These are phyloP conservation scores for Xylaria sp. DNA, from an alignment of 2,329 filamentous ascomycete genomes.

Conservation along the genomic window DNA sequence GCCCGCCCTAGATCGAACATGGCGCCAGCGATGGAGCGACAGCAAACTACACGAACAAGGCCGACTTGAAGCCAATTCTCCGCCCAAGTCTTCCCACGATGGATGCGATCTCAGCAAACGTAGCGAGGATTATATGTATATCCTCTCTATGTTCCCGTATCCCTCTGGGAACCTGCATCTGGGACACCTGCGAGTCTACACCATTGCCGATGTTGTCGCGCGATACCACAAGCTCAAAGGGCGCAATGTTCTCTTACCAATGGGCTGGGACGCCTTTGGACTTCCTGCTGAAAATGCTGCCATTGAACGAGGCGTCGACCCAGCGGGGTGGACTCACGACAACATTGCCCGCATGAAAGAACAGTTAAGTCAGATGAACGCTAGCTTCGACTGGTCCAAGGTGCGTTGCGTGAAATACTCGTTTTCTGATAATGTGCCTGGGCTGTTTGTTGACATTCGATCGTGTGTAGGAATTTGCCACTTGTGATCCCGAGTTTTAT, in stretches of 20 bases:
- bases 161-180: slow-evolving; percentile 82
- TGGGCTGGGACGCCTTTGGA: slow-evolving; percentile 93
- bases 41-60: slow-evolving; percentile 3
- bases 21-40: slow-evolving; percentile 43
- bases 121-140: slow-evolving; percentile 50
- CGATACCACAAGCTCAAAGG: slow-evolving; percentile 72
- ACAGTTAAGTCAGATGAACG: slow-evolving; percentile 74
- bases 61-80: not conserved
- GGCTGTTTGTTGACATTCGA: slow-evolving; percentile 7
- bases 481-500: slow-evolving; percentile 80
- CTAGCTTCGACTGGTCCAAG: slow-evolving; percentile 74
- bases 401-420: slow-evolving; percentile 45
- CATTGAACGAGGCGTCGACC: slow-evolving; percentile 73
- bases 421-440: slow-evolving; percentile 4
- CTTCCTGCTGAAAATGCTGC: slow-evolving; percentile 88
- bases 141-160: slow-evolving; percentile 91
- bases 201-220: slow-evolving; percentile 80
- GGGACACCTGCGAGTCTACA: slow-evolving; percentile 83
- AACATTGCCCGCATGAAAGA: slow-evolving; percentile 84
- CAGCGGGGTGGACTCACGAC: slow-evolving; percentile 68
- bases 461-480: slow-evolving; percentile 64
- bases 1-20: slow-evolving; percentile 45
- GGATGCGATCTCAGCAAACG: slow-evolving; percentile 17
- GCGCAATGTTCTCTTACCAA: slow-evolving; percentile 73
- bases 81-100: not conserved